Percentiles rank a stretch among this genome's conserved stretches.
Conservation (phyloP, 2,329 filamentous ascomycete genomes). For the Fusarium sp. region DNA sequence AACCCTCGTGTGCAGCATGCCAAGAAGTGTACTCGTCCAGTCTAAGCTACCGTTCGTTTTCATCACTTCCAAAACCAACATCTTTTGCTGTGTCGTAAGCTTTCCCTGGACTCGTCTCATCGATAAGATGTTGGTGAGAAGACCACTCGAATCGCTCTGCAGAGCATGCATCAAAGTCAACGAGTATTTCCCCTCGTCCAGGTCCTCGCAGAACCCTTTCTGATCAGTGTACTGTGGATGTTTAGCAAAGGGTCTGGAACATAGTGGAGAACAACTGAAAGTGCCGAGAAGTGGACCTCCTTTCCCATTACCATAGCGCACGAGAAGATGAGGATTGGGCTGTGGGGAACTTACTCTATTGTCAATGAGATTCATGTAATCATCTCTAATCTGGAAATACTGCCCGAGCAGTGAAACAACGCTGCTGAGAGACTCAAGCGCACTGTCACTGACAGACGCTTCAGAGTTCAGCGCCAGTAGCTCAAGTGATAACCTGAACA, state of each 20-base stretch:
- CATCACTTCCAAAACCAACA: not conserved
- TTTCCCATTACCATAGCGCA: too few species aligned
- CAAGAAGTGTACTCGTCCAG: not conserved
- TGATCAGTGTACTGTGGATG: not conserved
- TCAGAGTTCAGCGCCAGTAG: not conserved
- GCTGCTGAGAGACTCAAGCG: not conserved
- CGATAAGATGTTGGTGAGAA: not conserved
- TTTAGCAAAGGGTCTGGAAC: not conserved
- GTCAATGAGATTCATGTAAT: conserved; percentile 2
- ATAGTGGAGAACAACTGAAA: not conserved
- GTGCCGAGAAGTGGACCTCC: too few species aligned
- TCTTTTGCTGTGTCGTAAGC: not conserved
- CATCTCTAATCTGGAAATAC: conserved; percentile 8
- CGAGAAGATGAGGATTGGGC: accelerated
- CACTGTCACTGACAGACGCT: not conserved
- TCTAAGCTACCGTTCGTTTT: not conserved
- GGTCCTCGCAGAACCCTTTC: conserved; percentile 7
- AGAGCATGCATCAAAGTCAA: not conserved
- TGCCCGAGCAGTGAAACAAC: not conserved
- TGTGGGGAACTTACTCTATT: not conserved
- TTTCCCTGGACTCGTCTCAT: not conserved
- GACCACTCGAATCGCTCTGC: not conserved
- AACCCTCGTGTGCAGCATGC: not conserved
- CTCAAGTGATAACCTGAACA: not conserved
- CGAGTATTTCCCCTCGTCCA: conserved; percentile 6